These are phyloP conservation scores for Laetiporus sulphureus DNA, from an alignment of 1,284 basidiomycete species.

Conservation along the genomic window DNA sequence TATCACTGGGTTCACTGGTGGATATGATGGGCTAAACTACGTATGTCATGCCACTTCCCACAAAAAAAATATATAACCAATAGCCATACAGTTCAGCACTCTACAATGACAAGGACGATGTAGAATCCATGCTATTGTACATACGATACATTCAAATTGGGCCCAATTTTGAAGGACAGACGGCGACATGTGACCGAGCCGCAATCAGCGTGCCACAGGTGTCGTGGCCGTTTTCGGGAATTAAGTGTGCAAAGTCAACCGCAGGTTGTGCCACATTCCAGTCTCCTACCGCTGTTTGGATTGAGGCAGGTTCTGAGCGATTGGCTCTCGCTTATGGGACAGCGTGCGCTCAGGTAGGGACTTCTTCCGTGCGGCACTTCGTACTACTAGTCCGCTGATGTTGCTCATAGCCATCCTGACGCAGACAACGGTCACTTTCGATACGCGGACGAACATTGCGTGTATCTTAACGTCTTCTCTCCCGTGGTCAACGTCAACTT, in stretches of 20 bases:
- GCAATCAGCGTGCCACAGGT: no score
- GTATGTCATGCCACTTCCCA: no score
- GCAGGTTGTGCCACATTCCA: conserved; percentile 6
- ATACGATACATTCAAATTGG: no score
- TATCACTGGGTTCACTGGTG: no score
- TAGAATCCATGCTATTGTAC: no score
- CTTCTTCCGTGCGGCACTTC: background rate
- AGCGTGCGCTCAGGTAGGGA: conserved; percentile 9
- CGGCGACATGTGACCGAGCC: no score
- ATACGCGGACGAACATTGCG: conserved; percentile 8
- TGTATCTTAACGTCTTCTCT: conserved; percentile 10
- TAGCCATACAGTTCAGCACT: no score
- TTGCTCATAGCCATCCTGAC: conserved; percentile 8
- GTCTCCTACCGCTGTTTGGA: conserved; percentile 2
- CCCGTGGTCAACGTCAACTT: conserved; percentile 8
- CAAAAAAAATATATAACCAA: no score
- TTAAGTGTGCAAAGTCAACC: conserved; percentile 9
- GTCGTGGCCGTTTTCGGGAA: conserved; percentile 10
- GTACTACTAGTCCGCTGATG: background rate
- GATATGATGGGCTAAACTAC: no score
- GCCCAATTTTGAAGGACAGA: no score
- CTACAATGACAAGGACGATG: no score
- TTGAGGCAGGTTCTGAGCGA: background rate
- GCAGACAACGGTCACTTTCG: conserved; percentile 9
- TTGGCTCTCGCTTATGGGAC: conserved; percentile 9